Base-by-base conservation (phyloP, 345 rosid genomes). In the Gossypium rotundifolium region DNA sequence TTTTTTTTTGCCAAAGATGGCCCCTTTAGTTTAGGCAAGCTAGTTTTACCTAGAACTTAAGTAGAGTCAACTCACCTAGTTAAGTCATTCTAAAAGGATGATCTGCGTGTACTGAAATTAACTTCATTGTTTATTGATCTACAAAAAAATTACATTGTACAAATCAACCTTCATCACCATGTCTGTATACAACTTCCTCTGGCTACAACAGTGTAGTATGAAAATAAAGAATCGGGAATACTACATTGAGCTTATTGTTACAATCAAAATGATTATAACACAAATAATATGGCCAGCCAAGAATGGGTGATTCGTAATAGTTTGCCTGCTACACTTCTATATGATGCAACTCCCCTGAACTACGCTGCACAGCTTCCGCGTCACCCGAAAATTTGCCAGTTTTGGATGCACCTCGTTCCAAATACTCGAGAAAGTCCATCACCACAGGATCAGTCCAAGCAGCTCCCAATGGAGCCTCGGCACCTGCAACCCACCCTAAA, bases 401-500 rank as follows among this genome's bases (percentile, higher is more conserved):
- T 62, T 75, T 64, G 14, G 76, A 73, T 64, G 66, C 62, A 73
- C 77, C 82, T 52, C 38, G 70, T 76, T 89, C 89, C 72, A 94
- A 75, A 83, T 92, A 77, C 71, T 88, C 91, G 11, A 94, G 90
- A 81, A 94, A 89, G 79, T 92, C 89, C 95, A 92, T 91, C 65
- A 89, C 88, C 52, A 89, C 74, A 0, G 87, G 78, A 72, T 92
- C 98, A 1, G 95, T 92, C 97, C 95, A 94, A 46, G 97, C 91
- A 68, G 97, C 92, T 55, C 98, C 97, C 2, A 74, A 63, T 7
- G 93, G 95, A 69, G 92, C 89, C 77, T 82, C 94, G 14, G 67
- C 63, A 66, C 97, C 97, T 0, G 97, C 98, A 68, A 91, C 86
- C 97, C 98, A 94, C 22, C 97, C 97, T 40, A 94, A 82, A 81